phyloP scores from a whole-genome alignment of 257 asterid genomes.

The Scutellaria minor region DNA sequence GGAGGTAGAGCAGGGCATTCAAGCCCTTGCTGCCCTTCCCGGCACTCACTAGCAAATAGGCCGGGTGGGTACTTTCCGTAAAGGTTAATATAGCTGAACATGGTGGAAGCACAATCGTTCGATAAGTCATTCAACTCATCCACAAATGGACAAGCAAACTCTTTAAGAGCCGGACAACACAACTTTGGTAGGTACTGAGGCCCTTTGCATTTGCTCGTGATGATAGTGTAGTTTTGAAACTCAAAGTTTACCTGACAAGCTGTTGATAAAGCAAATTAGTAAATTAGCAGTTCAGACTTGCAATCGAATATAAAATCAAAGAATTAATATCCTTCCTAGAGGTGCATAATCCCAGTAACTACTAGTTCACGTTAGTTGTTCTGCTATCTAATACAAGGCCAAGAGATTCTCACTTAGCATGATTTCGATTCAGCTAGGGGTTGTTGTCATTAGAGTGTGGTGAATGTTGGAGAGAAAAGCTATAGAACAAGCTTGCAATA shows the following conservation, averaged over 20 bases:
- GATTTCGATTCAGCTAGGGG: not conserved
- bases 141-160: constrained; percentile 63
- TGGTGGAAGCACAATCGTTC: constrained; percentile 69
- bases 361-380: too few relatives aligned
- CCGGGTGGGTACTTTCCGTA: constrained; percentile 82
- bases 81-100: constrained; percentile 87
- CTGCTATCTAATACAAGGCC: too few relatives aligned
- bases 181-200: constrained; percentile 56
- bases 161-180: constrained; percentile 60
- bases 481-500: constrained; percentile 4
- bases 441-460: not conserved
- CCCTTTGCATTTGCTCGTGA: constrained; percentile 82
- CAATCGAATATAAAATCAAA: not conserved
- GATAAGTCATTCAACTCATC: constrained; percentile 54
- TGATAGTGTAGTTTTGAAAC: constrained; percentile 70
- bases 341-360: not conserved
- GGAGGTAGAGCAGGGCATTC: constrained; percentile 54
- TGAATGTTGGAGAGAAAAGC: constrained; percentile 10
- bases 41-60: constrained; percentile 67
- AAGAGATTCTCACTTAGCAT: too few relatives aligned
- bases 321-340: not conserved
- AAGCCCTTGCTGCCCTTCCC: constrained; percentile 52
- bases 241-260: constrained; percentile 75
- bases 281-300: not conserved
- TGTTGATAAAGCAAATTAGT: constrained; percentile 36